phyloP scores from a whole-genome alignment of 805 yeast species.

The Saccharomycopsis lassenensis region DNA sequence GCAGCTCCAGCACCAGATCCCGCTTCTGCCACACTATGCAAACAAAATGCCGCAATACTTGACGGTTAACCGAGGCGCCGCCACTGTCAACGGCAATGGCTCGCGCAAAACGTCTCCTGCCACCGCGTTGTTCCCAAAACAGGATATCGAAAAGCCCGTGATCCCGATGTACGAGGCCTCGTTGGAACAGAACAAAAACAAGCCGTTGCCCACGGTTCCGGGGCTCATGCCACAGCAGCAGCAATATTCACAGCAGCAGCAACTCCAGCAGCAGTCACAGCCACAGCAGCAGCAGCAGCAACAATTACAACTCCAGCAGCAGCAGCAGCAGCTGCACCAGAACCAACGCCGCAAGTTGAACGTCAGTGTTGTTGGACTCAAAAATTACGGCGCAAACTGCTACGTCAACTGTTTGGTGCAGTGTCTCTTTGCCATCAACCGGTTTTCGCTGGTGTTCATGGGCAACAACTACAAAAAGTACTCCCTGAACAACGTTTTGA shows the following conservation, averaged over 20 bases:
- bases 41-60: no score
- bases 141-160: no score
- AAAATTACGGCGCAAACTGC: conserved; percentile 65
- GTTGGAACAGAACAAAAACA: no score
- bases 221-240: conserved; percentile 1
- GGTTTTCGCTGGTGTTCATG: conserved; percentile 39
- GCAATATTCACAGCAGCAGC: conserved; percentile 4
- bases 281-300: not conserved
- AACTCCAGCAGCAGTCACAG: not conserved
- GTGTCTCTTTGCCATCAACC: conserved; percentile 45
- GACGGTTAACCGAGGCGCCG: no score
- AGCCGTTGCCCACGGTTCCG: no score
- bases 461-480: conserved; percentile 34
- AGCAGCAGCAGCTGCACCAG: conserved; percentile 2
- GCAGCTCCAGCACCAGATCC: not conserved
- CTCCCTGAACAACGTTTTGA: conserved; percentile 19
- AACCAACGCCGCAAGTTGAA: conserved; percentile 6
- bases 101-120: no score
- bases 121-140: no score
- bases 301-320: conserved; percentile 5
- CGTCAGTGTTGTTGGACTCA: conserved; percentile 42
- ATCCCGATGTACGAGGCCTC: no score
- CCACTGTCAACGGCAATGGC: no score
- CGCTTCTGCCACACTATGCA: no score
- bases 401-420: conserved; percentile 69